Base-by-base conservation (phyloP, 2,329 filamentous ascomycete genomes). In the Botryotinia globosa region DNA sequence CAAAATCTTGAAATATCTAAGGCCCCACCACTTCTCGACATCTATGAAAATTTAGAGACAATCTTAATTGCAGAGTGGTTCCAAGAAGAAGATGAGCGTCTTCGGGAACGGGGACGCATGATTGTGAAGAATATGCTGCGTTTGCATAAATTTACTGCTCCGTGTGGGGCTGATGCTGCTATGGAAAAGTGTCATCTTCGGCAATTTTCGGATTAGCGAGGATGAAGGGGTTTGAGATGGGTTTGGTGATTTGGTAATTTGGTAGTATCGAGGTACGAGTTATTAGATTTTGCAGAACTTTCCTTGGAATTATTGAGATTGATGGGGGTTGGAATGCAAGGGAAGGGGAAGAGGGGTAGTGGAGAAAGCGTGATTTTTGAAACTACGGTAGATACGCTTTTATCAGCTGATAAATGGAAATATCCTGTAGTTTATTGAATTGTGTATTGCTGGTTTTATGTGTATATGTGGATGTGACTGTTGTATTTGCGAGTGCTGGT, bases 251-350 rank as follows among this genome's bases (percentile, higher is more conserved):
- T 42, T 42, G 3, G 9, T 42, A 12, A 42, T 14, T 42, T 42
- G 39, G 39, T 42, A 12, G n/a, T n/a, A n/a, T n/a, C n/a, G n/a
- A n/a, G 16, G 16, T 54, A 51, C n/a, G 48, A 3, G 22, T 2
- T 51, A 10, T 59, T 20, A 32, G 2, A 12, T 37, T 22, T 34
- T 37, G 56, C 9, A 37, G 10, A 22, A 25, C 4, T 48, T 48
- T 25, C 0, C 4, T n/a, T 2, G 4, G 25, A 6, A 12, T 25
- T 6, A 3, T n/a, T n/a, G 5, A 22, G 3, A 6, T 59, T 22
- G 1, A 22, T 22, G 16, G 34, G 25, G 7, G 10, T 37, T 37
- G 10, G 20, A 61, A 12, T 16, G 32, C 9, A 4, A 16, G 20
- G 20, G 32, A 25, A 37, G 10, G 56, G 10, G 6, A 25, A 14